phyloP scores from a whole-genome alignment of 805 yeast genomes.

The Hanseniaspora thailandica region DNA sequence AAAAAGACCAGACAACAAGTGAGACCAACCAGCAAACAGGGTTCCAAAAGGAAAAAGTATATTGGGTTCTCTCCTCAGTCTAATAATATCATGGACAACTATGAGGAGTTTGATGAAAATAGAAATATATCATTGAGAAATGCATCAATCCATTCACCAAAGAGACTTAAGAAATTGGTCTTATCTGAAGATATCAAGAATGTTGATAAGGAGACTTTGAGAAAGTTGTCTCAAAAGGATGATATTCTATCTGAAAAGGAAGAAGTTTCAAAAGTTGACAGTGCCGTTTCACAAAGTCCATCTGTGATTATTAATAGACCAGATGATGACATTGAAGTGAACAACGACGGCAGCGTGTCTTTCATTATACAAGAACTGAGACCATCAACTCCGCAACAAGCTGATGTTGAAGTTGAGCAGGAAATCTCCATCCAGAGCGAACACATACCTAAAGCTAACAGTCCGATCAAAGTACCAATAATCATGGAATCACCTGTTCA shows the following conservation, averaged over 20 bases:
- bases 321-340: neutral
- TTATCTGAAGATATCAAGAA: neutral
- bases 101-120: neutral
- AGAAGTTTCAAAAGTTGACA: neutral
- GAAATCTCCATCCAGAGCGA: neutral
- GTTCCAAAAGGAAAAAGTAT: neutral
- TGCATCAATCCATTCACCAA: slow-evolving; percentile 11
- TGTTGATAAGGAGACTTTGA: neutral
- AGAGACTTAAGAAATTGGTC: neutral
- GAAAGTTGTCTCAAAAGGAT: neutral
- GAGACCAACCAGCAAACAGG: neutral
- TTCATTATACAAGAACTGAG: neutral
- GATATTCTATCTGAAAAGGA: neutral
- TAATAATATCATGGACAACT: neutral
- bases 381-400: neutral
- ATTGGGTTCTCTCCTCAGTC: slow-evolving; percentile 1
- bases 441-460: neutral
- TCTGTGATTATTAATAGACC: neutral
- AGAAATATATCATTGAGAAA: slow-evolving; percentile 7
- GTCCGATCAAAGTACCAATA: neutral
- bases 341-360: neutral
- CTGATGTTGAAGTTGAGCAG: neutral
- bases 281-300: neutral
- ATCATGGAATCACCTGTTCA: slow-evolving; percentile 2
- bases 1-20: neutral